These are phyloP conservation scores for Plenodomus tracheiphilus DNA, from an alignment of 2,329 filamentous ascomycete species.

Conservation along the genomic window DNA sequence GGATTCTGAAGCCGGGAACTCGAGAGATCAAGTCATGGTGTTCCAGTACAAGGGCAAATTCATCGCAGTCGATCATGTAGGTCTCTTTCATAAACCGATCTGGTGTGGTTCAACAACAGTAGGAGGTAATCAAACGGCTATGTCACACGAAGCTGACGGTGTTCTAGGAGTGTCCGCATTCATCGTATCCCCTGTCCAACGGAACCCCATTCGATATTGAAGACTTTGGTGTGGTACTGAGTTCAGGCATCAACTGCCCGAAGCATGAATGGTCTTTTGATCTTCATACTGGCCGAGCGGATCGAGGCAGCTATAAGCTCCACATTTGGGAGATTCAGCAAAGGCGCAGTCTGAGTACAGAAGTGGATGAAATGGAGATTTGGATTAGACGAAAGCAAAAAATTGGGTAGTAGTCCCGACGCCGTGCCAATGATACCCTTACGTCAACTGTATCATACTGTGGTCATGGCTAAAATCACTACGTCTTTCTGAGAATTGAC, in stretches of 20 bases:
- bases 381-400: conserved; percentile 43
- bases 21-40: conserved; percentile 64
- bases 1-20: conserved; percentile 19
- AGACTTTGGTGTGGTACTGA: conserved; percentile 68
- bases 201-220: conserved; percentile 71
- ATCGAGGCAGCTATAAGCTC: conserved; percentile 65
- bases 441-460: neutral
- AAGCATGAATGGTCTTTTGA: conserved; percentile 76
- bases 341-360: conserved; percentile 17
- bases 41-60: conserved; percentile 66
- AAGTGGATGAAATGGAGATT: conserved; percentile 15
- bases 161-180: conserved; percentile 62
- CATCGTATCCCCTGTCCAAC: conserved; percentile 66
- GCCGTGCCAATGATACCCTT: neutral
- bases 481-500: neutral
- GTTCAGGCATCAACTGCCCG: conserved; percentile 66
- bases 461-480: neutral
- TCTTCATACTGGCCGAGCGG: conserved; percentile 63
- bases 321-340: conserved; percentile 67
- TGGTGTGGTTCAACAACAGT: too few relatives aligned
- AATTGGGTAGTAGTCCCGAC: conserved; percentile 17
- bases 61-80: conserved; percentile 70
- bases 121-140: too few relatives aligned
- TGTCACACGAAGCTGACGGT: neutral
- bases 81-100: conserved; percentile 1